Percentiles rank a stretch among this genome's conserved stretches.
phyloP scores from a whole-genome alignment of 1,284 basidiomycete genomes.

The Pyrrhoderma noxium region DNA sequence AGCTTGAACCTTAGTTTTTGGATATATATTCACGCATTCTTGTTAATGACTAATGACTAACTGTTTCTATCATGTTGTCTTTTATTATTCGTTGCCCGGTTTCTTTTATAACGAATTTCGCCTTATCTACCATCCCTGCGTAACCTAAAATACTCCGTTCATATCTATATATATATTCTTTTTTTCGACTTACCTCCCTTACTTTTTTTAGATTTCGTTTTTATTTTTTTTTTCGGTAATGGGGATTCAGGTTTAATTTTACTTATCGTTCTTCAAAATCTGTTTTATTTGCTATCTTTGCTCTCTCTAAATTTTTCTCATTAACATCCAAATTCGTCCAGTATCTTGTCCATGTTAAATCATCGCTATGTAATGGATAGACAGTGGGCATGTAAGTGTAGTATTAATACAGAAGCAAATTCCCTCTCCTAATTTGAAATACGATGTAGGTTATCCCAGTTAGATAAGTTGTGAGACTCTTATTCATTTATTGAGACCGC shows the following conservation, averaged over 20 bases:
- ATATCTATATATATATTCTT: too few species aligned
- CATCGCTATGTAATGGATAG: not conserved
- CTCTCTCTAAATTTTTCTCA: not conserved
- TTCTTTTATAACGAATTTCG: not conserved
- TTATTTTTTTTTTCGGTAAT: not conserved
- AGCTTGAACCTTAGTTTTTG: not conserved
- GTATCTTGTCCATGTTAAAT: constrained; percentile 1
- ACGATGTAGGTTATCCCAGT: not conserved
- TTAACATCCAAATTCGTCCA: not conserved
- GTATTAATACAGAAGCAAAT: constrained; percentile 3
- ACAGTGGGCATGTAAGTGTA: constrained; percentile 9
- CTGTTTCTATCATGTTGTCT: too few species aligned
- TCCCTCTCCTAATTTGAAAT: not conserved
- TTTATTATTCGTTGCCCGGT: not conserved
- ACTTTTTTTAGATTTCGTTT: constrained; percentile 1
- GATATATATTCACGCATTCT: too few species aligned
- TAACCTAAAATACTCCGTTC: too few species aligned
- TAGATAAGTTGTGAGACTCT: too few species aligned
- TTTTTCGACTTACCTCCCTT: not conserved
- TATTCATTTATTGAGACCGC: too few species aligned
- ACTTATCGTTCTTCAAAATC: not conserved
- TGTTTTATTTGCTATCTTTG: not conserved
- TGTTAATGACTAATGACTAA: too few species aligned
- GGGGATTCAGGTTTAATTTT: not conserved
- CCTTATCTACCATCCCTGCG: too few species aligned